Evolutionary conservation across 2,329 filamentous ascomycete genomes (phyloP), one percentile per base, ranked within the genome.

Genomic region (Celoporthe dispersa): DNA sequence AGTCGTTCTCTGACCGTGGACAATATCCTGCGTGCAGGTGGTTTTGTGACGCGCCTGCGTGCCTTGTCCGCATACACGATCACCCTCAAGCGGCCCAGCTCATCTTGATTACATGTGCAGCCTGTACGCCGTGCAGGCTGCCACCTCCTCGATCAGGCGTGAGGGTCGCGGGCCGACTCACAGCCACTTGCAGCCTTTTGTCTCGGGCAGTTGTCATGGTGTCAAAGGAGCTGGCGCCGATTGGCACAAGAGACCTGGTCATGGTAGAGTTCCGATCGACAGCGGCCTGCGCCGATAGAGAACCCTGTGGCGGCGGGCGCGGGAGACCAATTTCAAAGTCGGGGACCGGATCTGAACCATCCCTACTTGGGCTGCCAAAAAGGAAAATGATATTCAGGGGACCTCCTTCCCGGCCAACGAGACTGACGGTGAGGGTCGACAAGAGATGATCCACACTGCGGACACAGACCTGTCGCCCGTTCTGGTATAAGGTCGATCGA

Each of bases 341-440:
- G 28, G n/a, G 53, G 16, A 7, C 51, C 28, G 53, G 53, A 28
- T 31, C 12, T 31, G 25, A 16, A 31, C 4, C 16, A 48, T 57
- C 53, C 53, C 53, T 57, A 57, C 53, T 55, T 44, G 44, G 5
- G 11, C 19, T 28, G 60, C 60, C 22, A 31, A 63, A 63, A 44
- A 37, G 60, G 60, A 63, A 63, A 63, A 12, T 63, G 60, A 63
- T 63, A 28, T 63, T 63, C 60, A 63, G 60, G 60, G 60, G 60
- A 63, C 11, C 22, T 22, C 33, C 19, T 25, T 41, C 22, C 2
- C 2, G 5, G 19, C 33, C 60, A 41, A 9, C 31, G 35, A 35
- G 33, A 61, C 14, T 61, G 31, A 61, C n/a, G 31, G 59, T 39
- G 60, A 41, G 22, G 33, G 37, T 28, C 19, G 19, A 25, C 25